Conservation (phyloP, 2,329 filamentous ascomycete genomes). For the Calycina marina region DNA sequence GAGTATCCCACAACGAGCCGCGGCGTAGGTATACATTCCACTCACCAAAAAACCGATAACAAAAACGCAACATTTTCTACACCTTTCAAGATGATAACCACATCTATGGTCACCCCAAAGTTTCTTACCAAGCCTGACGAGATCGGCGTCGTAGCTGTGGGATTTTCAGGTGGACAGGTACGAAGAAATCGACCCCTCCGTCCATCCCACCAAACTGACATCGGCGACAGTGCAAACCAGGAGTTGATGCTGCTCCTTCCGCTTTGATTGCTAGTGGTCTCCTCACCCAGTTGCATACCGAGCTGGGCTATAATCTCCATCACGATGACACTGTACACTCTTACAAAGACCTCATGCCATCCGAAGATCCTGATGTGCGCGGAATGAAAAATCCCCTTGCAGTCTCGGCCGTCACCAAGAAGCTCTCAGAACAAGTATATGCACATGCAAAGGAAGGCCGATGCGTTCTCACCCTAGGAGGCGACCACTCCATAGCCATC, state of each 20-base stretch:
- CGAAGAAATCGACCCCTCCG: constrained; percentile 16
- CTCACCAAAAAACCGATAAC: background rate
- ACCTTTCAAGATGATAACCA: constrained; percentile 16
- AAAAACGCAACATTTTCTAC: background rate
- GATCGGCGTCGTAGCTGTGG: constrained; percentile 83
- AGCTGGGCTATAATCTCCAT: constrained; percentile 78
- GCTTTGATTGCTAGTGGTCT: constrained; percentile 83
- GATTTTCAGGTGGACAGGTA: constrained; percentile 94
- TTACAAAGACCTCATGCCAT: constrained; percentile 62
- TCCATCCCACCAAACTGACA: constrained; percentile 8
- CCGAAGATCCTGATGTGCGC: constrained; percentile 61
- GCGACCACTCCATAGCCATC: constrained; percentile 93
- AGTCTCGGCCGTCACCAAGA: constrained; percentile 71
- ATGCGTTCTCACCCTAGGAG: constrained; percentile 83
- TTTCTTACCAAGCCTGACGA: constrained; percentile 71
- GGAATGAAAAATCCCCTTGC: constrained; percentile 88
- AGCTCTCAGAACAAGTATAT: constrained; percentile 76
- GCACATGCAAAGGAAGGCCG: constrained; percentile 68
- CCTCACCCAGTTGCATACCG: constrained; percentile 65
- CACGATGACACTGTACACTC: constrained; percentile 72
- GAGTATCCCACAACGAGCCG: too few relatives aligned
- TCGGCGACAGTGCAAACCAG: constrained; percentile 58
- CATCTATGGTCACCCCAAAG: constrained; percentile 30
- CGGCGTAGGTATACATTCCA: too few relatives aligned
- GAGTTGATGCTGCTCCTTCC: constrained; percentile 80